phyloP scores from a whole-genome alignment of 352 stramenopile species.

The Achlya hypogyna region DNA sequence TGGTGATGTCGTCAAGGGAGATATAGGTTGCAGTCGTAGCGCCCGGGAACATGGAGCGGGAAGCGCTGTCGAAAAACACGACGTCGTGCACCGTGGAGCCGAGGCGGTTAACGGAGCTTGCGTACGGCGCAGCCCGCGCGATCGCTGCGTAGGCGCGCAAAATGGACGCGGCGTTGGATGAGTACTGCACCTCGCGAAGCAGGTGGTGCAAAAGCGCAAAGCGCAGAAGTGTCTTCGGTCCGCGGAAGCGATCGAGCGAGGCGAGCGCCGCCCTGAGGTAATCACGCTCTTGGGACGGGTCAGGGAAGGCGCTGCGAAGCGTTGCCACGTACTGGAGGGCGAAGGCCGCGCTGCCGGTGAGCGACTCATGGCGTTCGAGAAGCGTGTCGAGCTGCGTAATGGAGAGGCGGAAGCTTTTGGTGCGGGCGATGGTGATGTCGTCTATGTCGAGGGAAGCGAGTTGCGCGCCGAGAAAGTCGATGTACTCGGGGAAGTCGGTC shows the following conservation, averaged over 20 bases:
- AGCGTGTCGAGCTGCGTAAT: background rate
- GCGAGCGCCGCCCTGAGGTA: background rate
- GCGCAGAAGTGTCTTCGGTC: background rate
- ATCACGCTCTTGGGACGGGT: background rate
- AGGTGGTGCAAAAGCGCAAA: slow-evolving; percentile 12
- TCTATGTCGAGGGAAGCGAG: too few species aligned
- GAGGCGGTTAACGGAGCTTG: background rate
- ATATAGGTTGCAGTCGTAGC: too few species aligned
- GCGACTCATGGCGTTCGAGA: background rate
- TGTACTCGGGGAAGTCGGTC: slow-evolving; percentile 13
- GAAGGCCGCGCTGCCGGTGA: background rate
- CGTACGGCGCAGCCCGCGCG: background rate
- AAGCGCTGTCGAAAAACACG: slow-evolving; percentile 4
- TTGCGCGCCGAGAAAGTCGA: background rate
- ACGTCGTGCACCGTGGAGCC: background rate
- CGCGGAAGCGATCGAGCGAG: background rate
- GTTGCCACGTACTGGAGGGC: background rate
- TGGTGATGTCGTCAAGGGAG: too few species aligned
- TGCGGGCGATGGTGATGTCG: too few species aligned
- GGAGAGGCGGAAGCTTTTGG: too few species aligned
- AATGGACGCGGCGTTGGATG: background rate
- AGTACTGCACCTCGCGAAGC: background rate
- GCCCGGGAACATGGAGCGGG: too few species aligned
- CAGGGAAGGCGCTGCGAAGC: background rate
- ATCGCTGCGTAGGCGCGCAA: slow-evolving; percentile 7